These are phyloP conservation scores for Tricladium varicosporioides DNA, from an alignment of 2,329 filamentous ascomycete genomes.

Conservation along the genomic window DNA sequence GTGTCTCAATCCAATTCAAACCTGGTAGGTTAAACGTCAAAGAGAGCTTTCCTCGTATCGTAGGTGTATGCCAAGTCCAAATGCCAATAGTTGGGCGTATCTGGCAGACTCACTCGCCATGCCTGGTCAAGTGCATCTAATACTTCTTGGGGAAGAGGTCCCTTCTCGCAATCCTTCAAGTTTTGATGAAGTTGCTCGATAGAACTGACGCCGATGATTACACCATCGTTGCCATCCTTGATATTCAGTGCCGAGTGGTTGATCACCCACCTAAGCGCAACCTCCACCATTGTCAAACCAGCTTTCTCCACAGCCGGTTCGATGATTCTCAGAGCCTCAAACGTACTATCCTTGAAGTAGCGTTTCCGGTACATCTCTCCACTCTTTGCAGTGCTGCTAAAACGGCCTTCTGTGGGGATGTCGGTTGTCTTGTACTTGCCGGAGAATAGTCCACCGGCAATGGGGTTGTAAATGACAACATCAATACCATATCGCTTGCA, in stretches of 20 bases:
- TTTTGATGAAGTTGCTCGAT: slow-evolving; percentile 41
- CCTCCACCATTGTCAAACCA: slow-evolving; percentile 57
- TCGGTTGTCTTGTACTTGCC: slow-evolving; percentile 59
- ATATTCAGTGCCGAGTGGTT: slow-evolving; percentile 60
- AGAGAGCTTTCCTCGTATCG: slow-evolving; percentile 28
- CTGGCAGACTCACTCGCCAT: slow-evolving; percentile 57
- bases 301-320: slow-evolving; percentile 60
- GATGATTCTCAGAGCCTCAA: slow-evolving; percentile 58
- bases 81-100: slow-evolving; percentile 35
- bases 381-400: slow-evolving; percentile 50
- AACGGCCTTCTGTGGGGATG: slow-evolving; percentile 66
- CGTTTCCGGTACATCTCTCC: slow-evolving; percentile 54
- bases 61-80: slow-evolving; percentile 31
- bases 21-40: slow-evolving; percentile 8
- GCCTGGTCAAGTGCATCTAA: slow-evolving; percentile 62
- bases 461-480: slow-evolving; percentile 78
- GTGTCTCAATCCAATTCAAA: no score
- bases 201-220: slow-evolving; percentile 42
- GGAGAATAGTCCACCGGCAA: slow-evolving; percentile 77
- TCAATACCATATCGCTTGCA: slow-evolving; percentile 76
- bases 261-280: slow-evolving; percentile 56
- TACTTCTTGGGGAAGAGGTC: slow-evolving; percentile 63
- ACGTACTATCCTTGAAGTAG: slow-evolving; percentile 63
- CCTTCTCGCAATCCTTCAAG: slow-evolving; percentile 43
- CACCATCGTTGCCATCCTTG: slow-evolving; percentile 39